phyloP scores from a whole-genome alignment of 1,284 basidiomycete genomes.

The Veloboletus limbatus region DNA sequence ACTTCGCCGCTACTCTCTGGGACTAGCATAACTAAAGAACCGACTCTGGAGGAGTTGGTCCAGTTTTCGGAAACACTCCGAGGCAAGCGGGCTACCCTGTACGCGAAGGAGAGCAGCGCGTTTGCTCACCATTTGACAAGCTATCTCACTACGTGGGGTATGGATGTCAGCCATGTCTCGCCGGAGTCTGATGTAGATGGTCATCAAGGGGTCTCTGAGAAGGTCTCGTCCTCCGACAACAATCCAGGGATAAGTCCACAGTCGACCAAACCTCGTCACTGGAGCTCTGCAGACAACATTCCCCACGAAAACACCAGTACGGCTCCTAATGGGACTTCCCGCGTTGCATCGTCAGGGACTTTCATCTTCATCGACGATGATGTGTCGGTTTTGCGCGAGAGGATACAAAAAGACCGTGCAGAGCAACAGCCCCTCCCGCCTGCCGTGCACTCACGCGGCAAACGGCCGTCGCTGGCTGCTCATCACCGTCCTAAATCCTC shows the following conservation, averaged over 20 bases:
- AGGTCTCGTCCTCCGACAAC: constrained; percentile 13
- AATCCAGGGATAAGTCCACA: constrained; percentile 8
- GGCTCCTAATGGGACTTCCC: constrained; percentile 22
- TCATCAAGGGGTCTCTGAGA: constrained; percentile 18
- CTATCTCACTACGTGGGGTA: constrained; percentile 91
- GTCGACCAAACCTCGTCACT: constrained; percentile 24
- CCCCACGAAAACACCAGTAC: constrained; percentile 19
- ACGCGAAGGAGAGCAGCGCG: constrained; percentile 77
- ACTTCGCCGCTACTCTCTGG: constrained; percentile 41
- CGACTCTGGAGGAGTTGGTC: constrained; percentile 72
- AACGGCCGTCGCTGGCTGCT: constrained; percentile 72
- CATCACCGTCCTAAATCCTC: constrained; percentile 76
- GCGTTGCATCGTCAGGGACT: constrained; percentile 35
- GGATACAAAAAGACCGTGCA: constrained; percentile 61
- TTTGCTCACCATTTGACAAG: constrained; percentile 90
- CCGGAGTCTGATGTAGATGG: constrained; percentile 53
- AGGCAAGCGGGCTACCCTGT: constrained; percentile 77
- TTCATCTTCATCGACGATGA: constrained; percentile 93
- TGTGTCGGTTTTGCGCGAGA: constrained; percentile 67
- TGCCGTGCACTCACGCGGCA: constrained; percentile 43
- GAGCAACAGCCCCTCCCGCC: constrained; percentile 49
- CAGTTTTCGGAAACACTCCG: constrained; percentile 78
- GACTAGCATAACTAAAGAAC: constrained; percentile 59
- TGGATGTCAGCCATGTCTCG: constrained; percentile 85
- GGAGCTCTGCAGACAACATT: constrained; percentile 17